A percentile compares a stretch with the other conserved stretches of the same genome.
phyloP scores from a whole-genome alignment of 192 early-diverging fungal genomes.

The Pilaira anomala region DNA sequence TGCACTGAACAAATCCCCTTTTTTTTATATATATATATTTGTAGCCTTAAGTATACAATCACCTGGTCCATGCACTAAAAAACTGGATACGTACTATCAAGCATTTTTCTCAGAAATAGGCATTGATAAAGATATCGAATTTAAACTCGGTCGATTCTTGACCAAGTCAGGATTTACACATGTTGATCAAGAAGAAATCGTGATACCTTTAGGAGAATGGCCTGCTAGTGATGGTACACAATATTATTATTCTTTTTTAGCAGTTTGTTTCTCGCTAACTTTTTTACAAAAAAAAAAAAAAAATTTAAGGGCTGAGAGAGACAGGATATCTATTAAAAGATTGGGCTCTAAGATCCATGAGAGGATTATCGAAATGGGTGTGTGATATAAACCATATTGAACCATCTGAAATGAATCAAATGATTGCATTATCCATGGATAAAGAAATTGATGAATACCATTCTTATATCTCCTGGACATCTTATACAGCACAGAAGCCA shows the following conservation, averaged over 20 bases:
- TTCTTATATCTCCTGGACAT: neutral
- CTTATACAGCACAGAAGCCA: neutral
- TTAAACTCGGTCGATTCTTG: neutral
- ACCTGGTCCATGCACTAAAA: neutral
- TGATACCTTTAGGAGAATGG: constrained; percentile 35
- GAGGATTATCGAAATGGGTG: constrained; percentile 9
- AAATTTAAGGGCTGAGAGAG: constrained; percentile 19
- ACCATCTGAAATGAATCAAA: neutral
- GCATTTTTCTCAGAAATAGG: neutral
- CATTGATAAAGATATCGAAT: neutral
- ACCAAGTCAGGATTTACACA: neutral
- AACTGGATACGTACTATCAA: neutral
- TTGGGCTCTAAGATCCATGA: constrained; percentile 4
- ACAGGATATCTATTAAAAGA: constrained; percentile 32
- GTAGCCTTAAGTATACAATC: neutral
- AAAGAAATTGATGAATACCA: neutral
- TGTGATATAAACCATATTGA: neutral
- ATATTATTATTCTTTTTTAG: neutral
- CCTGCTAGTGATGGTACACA: constrained; percentile 9
- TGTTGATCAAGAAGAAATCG: neutral
- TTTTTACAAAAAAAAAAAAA: no score
- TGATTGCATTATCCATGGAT: neutral
- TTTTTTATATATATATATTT: neutral
- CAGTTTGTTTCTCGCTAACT: neutral
- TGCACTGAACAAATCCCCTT: neutral